phyloP scores from a whole-genome alignment of 805 yeast species.

The Kodamaea laetipori region DNA sequence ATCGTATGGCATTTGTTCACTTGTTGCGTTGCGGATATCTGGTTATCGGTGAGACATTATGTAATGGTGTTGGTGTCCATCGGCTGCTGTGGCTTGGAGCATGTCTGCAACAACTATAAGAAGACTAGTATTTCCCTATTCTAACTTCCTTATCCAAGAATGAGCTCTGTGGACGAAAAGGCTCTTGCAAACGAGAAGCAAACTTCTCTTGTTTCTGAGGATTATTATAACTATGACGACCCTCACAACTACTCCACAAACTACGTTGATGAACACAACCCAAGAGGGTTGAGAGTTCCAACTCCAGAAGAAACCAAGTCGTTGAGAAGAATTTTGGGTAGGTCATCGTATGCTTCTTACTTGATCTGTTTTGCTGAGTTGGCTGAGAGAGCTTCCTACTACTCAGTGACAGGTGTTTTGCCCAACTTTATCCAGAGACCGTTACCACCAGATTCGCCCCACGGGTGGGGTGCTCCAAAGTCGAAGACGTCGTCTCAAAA shows the following conservation, averaged over 20 bases:
- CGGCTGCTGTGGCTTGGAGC: no score
- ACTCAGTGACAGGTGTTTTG: constrained; percentile 47
- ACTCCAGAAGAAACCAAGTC: constrained; percentile 27
- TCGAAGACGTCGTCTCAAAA: constrained; percentile 31
- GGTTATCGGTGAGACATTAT: no score
- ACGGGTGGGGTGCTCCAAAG: constrained; percentile 44
- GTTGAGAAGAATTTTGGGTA: constrained; percentile 44
- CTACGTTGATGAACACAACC: constrained; percentile 37
- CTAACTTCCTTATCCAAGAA: not conserved
- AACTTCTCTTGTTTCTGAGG: constrained; percentile 3
- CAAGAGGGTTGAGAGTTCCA: constrained; percentile 39
- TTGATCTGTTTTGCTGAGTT: constrained; percentile 50
- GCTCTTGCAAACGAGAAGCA: constrained; percentile 2
- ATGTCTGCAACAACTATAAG: no score
- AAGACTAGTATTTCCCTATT: no score
- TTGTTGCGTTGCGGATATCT: no score
- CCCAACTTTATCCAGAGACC: constrained; percentile 54
- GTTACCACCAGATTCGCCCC: constrained; percentile 49
- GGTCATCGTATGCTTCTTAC: constrained; percentile 51
- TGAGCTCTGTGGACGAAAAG: constrained; percentile 9
- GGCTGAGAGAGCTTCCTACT: constrained; percentile 59
- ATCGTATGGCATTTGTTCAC: no score
- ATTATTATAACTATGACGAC: constrained; percentile 19
- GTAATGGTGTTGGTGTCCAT: no score
- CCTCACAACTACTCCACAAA: constrained; percentile 22